Evolutionary conservation across 1,284 basidiomycete genomes (phyloP).

Genomic region (Takashimella koratensis): DNA sequence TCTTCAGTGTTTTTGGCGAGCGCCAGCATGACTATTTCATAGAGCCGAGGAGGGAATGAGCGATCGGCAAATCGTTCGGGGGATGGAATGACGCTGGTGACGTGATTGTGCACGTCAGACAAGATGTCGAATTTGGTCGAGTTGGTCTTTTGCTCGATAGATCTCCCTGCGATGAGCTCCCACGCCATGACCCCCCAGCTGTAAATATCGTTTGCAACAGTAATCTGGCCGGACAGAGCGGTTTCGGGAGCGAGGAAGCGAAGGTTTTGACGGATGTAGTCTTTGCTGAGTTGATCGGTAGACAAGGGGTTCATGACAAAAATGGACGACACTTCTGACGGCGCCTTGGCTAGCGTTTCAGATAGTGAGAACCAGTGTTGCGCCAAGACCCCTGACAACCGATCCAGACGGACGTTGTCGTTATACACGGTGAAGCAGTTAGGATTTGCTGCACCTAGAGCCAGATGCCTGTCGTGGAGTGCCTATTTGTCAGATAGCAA

Average conservation of each 20-base stretch:
- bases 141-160: conserved; percentile 12
- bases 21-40: conserved; percentile 40
- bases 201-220: conserved; percentile 34
- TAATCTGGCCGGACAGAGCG: conserved; percentile 20
- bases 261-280: conserved; percentile 27
- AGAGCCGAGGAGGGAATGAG: conserved; percentile 25
- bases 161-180: conserved; percentile 33
- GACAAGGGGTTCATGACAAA: conserved; percentile 19
- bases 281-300: conserved; percentile 20
- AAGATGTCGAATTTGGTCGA: conserved; percentile 24
- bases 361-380: conserved; percentile 15
- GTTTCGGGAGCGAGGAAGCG: conserved; percentile 41
- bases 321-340: conserved; percentile 2
- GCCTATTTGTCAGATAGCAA: conserved; percentile 11
- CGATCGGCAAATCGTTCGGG: conserved; percentile 11
- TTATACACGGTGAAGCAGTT: conserved; percentile 19
- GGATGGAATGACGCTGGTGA: conserved; percentile 22
- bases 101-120: conserved; percentile 33
- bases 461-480: conserved; percentile 26
- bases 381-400: conserved; percentile 15
- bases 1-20: conserved; percentile 33
- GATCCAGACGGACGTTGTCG: conserved; percentile 8
- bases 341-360: conserved; percentile 5
- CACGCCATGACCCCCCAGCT: conserved; percentile 40
- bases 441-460: conserved; percentile 30